A percentile compares a stretch with the other conserved stretches of the same genome.
These are phyloP conservation scores for Lachnellula cervina DNA, from an alignment of 2,329 filamentous ascomycete species.

Conservation along the genomic window DNA sequence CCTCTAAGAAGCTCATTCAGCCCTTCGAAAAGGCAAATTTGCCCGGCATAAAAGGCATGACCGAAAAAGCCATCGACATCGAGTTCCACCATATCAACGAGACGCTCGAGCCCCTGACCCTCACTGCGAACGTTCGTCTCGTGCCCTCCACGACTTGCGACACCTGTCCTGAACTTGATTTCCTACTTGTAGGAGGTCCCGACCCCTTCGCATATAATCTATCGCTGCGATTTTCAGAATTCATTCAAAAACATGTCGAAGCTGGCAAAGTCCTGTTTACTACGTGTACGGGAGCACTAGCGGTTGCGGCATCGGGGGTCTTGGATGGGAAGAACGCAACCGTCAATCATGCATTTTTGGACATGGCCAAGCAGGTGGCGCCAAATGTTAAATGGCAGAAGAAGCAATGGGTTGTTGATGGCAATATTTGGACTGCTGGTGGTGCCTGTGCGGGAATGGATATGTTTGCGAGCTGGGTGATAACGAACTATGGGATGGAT, in stretches of 20 bases:
- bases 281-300: conserved; percentile 35
- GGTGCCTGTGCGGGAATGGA: conserved; percentile 42
- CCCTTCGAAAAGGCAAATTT: not conserved
- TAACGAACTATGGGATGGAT: conserved; percentile 20
- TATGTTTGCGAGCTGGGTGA: conserved; percentile 28
- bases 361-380: conserved; percentile 28
- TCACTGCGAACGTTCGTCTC: conserved; percentile 11
- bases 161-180: conserved; percentile 35
- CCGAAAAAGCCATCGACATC: conserved; percentile 19
- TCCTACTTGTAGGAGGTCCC: conserved; percentile 35
- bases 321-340: conserved; percentile 41
- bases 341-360: conserved; percentile 35
- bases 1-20: conserved; percentile 9
- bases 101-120: conserved; percentile 19
- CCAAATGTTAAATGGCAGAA: conserved; percentile 41
- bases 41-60: conserved; percentile 4
- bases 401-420: conserved; percentile 42
- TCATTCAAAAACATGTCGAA: conserved; percentile 34
- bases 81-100: conserved; percentile 24
- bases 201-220: conserved; percentile 28
- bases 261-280: conserved; percentile 35
- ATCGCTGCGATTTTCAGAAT: conserved; percentile 27
- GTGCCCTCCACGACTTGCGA: conserved; percentile 29
- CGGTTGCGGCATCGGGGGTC: conserved; percentile 33
- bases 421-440: conserved; percentile 43